A percentile compares a stretch with the other conserved stretches of the same genome.
Conservation (phyloP, 257 asterid genomes). For the Ocimum tenuiflorum region DNA sequence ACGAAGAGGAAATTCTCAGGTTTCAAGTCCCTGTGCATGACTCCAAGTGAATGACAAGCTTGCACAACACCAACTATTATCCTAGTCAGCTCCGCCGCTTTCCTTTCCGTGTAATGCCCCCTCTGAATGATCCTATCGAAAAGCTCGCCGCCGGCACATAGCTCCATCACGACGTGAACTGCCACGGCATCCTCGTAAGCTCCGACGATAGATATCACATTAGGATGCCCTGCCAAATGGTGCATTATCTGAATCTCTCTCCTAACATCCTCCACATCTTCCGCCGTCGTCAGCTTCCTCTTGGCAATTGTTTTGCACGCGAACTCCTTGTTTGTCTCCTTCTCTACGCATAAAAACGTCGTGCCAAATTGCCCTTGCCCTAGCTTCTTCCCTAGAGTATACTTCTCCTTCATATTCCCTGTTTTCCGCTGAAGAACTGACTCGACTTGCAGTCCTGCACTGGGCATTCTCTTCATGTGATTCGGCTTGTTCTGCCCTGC, state of each 20-base stretch:
- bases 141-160: slow-evolving; percentile 88
- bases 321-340: slow-evolving; percentile 43
- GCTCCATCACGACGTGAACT: slow-evolving; percentile 86
- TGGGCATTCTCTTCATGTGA: slow-evolving; percentile 50
- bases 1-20: slow-evolving; percentile 87
- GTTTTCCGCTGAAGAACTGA: slow-evolving; percentile 65
- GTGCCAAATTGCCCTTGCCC: slow-evolving; percentile 91
- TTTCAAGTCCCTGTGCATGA: slow-evolving; percentile 87
- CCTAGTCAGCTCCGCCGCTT: slow-evolving; percentile 81
- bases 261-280: slow-evolving; percentile 88
- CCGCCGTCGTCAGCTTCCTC: slow-evolving; percentile 58
- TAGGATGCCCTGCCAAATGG: slow-evolving; percentile 72
- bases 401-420: slow-evolving; percentile 62
- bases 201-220: slow-evolving; percentile 65
- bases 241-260: slow-evolving; percentile 93
- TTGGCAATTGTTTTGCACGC: slow-evolving; percentile 86
- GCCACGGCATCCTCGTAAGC: slow-evolving; percentile 86
- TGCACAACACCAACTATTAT: slow-evolving; percentile 64
- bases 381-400: slow-evolving; percentile 57
- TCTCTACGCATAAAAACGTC: slow-evolving; percentile 57
- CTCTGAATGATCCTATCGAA: slow-evolving; percentile 74
- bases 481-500: slow-evolving; percentile 26
- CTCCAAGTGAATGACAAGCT: slow-evolving; percentile 83
- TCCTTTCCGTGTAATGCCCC: slow-evolving; percentile 79
- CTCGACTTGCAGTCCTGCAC: slow-evolving; percentile 68